phyloP scores from a whole-genome alignment of 768 basidiomycete species.

The Kwoniella heveanensis region DNA sequence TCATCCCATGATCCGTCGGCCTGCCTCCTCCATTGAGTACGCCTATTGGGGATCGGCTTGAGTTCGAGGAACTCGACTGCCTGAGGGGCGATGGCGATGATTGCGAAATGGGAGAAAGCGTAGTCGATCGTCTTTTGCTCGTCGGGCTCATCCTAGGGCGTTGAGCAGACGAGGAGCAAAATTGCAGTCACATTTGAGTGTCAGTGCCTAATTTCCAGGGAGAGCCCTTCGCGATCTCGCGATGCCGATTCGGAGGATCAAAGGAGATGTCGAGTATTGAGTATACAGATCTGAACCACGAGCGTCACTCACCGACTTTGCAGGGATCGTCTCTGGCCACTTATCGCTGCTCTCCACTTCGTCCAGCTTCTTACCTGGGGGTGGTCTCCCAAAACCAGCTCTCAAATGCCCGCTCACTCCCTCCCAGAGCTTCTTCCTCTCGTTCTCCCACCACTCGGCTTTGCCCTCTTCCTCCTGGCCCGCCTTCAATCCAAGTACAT shows the following conservation, averaged over 20 bases:
- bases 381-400: constrained; percentile 50
- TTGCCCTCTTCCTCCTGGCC: constrained; percentile 36
- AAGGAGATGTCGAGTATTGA: too few relatives aligned
- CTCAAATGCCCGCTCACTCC: constrained; percentile 51
- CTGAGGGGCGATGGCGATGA: constrained; percentile 44
- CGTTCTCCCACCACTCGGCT: constrained; percentile 46
- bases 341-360: constrained; percentile 38
- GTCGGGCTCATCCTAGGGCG: constrained; percentile 44
- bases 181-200: not conserved
- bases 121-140: constrained; percentile 40
- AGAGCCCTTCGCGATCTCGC: too few relatives aligned
- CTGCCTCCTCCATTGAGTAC: constrained; percentile 45
- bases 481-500: constrained; percentile 32
- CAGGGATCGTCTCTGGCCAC: constrained; percentile 46
- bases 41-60: constrained; percentile 47
- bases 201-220: not conserved
- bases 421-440: constrained; percentile 46
- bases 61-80: constrained; percentile 51
- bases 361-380: constrained; percentile 46
- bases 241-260: too few relatives aligned
- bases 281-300: too few relatives aligned
- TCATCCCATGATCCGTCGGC: constrained; percentile 42
- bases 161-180: not conserved
- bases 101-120: constrained; percentile 47
- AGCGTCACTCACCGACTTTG: constrained; percentile 44